Evolutionary conservation across 768 basidiomycete genomes (phyloP).

Genomic region (Cyclocybe cylindracea): DNA sequence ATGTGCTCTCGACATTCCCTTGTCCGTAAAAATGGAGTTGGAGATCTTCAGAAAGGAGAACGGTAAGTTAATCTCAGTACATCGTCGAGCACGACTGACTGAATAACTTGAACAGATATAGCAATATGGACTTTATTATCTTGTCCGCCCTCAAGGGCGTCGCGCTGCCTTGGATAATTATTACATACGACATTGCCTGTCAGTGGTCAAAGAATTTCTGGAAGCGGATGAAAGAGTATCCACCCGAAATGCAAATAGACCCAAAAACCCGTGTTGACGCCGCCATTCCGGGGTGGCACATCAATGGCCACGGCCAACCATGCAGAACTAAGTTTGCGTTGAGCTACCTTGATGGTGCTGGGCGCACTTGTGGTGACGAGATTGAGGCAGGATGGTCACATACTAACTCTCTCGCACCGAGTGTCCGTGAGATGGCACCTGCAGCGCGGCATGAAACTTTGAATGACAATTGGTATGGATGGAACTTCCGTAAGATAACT

Average conservation of each 20-base stretch:
- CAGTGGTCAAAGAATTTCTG: background rate
- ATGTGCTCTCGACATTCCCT: slow-evolving; percentile 19
- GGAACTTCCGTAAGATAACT: slow-evolving; percentile 31
- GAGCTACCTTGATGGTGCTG: slow-evolving; percentile 25
- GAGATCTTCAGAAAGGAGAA: slow-evolving; percentile 24
- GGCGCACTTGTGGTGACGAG: slow-evolving; percentile 29
- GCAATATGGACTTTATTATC: slow-evolving; percentile 14
- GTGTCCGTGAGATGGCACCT: slow-evolving; percentile 37
- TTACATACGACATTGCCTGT: slow-evolving; percentile 16
- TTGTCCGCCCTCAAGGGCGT: slow-evolving; percentile 5
- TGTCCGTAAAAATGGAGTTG: slow-evolving; percentile 15
- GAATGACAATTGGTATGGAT: slow-evolving; percentile 38
- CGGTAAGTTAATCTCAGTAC: slow-evolving; percentile 3
- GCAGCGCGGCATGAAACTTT: slow-evolving; percentile 31
- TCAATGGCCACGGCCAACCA: slow-evolving; percentile 27
- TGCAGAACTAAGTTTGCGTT: slow-evolving; percentile 33
- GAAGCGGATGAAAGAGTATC: background rate
- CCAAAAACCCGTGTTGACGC: slow-evolving; percentile 3
- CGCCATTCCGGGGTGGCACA: slow-evolving; percentile 39
- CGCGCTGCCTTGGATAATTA: background rate
- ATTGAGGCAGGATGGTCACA: slow-evolving; percentile 38
- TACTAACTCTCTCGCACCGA: slow-evolving; percentile 28
- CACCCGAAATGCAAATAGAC: slow-evolving; percentile 7
- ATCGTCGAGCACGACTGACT: background rate
- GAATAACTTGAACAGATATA: slow-evolving; percentile 4